Base-by-base conservation (phyloP, 768 basidiomycete genomes). In the Mycena olivaceomarginata region DNA sequence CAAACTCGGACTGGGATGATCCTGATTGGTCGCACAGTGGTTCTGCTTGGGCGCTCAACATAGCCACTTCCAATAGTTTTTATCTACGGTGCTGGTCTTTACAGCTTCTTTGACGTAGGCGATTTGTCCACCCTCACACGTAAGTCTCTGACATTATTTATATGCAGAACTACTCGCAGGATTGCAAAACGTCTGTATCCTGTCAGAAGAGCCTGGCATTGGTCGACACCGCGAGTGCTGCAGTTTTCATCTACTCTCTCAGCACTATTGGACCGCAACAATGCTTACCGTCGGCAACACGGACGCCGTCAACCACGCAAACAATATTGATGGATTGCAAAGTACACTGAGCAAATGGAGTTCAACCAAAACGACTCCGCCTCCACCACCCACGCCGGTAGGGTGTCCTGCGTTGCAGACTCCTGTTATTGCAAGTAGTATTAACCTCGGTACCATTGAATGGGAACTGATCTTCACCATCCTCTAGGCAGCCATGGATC, bases 271-370 rank as follows among this genome's bases (percentile, higher is more conserved):
- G 53, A 9, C 53, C 5, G 22, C 20, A n/a, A 53, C 53, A 22
- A 53, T 53, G 53, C 8, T 53, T n/a, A 53, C 53, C 20, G 53
- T 53, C n/a, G 53, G 53, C 3, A n/a, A 5, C 8, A 53, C 53
- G 20, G 53, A 53, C 53, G n/a, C n/a, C 13, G n/a, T 25, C 53
- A 53, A 53, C n/a, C 53, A 53, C n/a, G n/a, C n/a, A 6, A n/a
- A n/a, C n/a, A 53, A 53, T 53, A n/a, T 53, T n/a, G n/a, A 53
- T 53, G 53, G 53, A 22, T 12, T 53, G 53, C 53, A n/a, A 53
- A 53, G 53, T 15, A 53, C 53, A 7, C 7, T 53, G 7, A 53
- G 53, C n/a, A 53, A 53, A 53, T 53, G 53, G 53, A 22, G n/a
- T n/a, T n/a, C 53, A n/a, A 15, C 48, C 15, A 18, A 15, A 18